Evolutionary conservation across 345 rosid species (phyloP).

Genomic region (Pistacia atlantica): DNA sequence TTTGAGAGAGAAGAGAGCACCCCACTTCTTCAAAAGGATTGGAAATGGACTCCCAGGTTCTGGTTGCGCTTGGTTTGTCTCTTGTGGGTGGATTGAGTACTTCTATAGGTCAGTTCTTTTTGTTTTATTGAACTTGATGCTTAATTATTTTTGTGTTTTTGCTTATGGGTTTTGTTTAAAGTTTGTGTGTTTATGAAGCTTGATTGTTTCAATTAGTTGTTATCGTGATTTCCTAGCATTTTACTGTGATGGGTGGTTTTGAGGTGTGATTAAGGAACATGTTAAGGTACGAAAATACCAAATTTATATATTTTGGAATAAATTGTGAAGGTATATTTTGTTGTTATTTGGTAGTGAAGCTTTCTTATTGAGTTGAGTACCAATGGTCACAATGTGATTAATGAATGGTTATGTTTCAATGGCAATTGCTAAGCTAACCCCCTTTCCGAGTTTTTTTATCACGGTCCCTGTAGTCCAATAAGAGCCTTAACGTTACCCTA

Average conservation of each 20-base stretch:
- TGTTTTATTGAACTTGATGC: not conserved
- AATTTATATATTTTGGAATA: too few relatives aligned
- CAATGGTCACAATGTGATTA: not conserved
- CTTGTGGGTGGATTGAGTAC: conserved; percentile 74
- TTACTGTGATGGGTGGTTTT: not conserved
- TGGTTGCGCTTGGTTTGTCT: conserved; percentile 62
- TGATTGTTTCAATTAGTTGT: not conserved
- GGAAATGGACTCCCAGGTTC: conserved; percentile 78
- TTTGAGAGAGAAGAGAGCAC: conserved; percentile 6
- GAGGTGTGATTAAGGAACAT: too few relatives aligned
- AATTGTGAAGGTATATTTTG: not conserved
- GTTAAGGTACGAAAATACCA: too few relatives aligned
- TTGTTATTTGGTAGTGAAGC: not conserved
- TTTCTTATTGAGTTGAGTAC: not conserved
- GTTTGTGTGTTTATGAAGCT: not conserved
- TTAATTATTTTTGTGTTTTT: not conserved
- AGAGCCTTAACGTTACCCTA: too few relatives aligned
- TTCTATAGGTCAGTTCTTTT: conserved; percentile 52
- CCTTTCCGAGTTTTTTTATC: too few relatives aligned
- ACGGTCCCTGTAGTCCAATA: too few relatives aligned
- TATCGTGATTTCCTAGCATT: not conserved
- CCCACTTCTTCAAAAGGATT: not conserved
- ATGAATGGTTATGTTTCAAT: not conserved
- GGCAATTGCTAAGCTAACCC: too few relatives aligned
- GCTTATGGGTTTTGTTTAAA: not conserved